Base-by-base conservation (phyloP, 2,329 filamentous ascomycete genomes). In the Macrophomina pseudophaseolina region DNA sequence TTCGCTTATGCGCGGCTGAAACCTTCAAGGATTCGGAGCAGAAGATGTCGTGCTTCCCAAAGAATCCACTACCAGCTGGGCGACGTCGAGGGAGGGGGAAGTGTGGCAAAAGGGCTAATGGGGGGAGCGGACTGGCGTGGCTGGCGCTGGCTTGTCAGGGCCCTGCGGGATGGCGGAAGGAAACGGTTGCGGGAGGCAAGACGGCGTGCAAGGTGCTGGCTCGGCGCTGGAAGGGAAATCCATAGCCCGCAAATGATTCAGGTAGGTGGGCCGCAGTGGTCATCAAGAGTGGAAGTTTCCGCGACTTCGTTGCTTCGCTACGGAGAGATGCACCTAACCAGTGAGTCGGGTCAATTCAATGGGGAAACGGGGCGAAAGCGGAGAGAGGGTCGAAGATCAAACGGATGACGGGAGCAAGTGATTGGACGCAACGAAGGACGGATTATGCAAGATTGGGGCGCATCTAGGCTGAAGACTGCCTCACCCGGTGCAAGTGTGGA, bases 141-240 rank as follows among this genome's bases (percentile, higher is more conserved):
- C 28, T 8, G 18, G 9, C 33, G 42, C 44, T 18, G 42, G 42
- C 42, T 40, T 14, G 33, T 35, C 58, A 62, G 44, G 58, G 58
- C 35, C 32, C 32, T 38, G 38, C 56, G 56, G 58, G 58, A 62
- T n/a, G 44, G 44, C 58, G 58, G 58, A 40, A 49, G 58, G 28
- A 49, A 62, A 62, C 42, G 58, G 58, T 38, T 14, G 54, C 53
- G 53, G 42, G 53, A 38, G 30, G 53, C 11, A 30, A 38, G 8
- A 48, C 23, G n/a, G 42, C 5, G 56, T 23, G 56, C 56, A 46
- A 46, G 40, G 38, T 48, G 56, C 56, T 35, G 56, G 4, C 42
- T 59, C 28, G 56, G 56, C 46, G 14, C 9, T 46, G 40, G 23
- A 49, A 14, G 46, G 32, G 30, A 2, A n/a, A 35, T 62, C 44